Conservation (phyloP, 371 early-diverging fungal species). For the Umbelopsis sp. region DNA sequence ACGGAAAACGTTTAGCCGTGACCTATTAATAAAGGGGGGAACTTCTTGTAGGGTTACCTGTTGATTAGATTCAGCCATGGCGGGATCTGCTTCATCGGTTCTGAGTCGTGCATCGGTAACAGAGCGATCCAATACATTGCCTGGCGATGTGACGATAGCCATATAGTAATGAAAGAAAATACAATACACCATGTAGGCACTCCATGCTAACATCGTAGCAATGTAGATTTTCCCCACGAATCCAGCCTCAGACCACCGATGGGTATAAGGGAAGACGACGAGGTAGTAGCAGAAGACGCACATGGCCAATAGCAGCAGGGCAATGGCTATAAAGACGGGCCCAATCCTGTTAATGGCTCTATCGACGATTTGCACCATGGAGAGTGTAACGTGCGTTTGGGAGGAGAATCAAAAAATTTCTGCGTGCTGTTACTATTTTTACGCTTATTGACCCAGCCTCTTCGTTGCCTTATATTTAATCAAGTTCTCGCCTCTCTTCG, state of each 20-base stretch:
- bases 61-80: not conserved
- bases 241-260: slow-evolving; percentile 32
- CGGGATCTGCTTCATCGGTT: not conserved
- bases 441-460: not conserved
- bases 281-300: slow-evolving; percentile 52
- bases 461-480: not conserved
- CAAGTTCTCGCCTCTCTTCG: not conserved
- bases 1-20: not conserved
- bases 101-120: slow-evolving; percentile 6
- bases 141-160: slow-evolving; percentile 61
- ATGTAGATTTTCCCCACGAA: slow-evolving; percentile 36
- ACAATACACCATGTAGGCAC: slow-evolving; percentile 57
- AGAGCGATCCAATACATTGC: slow-evolving; percentile 25
- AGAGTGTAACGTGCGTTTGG: not conserved
- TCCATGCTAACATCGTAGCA: slow-evolving; percentile 39
- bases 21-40: not conserved
- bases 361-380: slow-evolving; percentile 55
- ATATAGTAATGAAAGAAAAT: slow-evolving; percentile 63
- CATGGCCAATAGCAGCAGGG: slow-evolving; percentile 54
- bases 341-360: slow-evolving; percentile 57
- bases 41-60: not conserved
- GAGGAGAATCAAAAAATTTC: not conserved
- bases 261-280: slow-evolving; percentile 53
- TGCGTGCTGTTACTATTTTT: not conserved
- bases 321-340: slow-evolving; percentile 56